These are phyloP conservation scores for Hemisphaericaspora xylofermentans DNA, from an alignment of 1,139 yeast species.

Conservation along the genomic window DNA sequence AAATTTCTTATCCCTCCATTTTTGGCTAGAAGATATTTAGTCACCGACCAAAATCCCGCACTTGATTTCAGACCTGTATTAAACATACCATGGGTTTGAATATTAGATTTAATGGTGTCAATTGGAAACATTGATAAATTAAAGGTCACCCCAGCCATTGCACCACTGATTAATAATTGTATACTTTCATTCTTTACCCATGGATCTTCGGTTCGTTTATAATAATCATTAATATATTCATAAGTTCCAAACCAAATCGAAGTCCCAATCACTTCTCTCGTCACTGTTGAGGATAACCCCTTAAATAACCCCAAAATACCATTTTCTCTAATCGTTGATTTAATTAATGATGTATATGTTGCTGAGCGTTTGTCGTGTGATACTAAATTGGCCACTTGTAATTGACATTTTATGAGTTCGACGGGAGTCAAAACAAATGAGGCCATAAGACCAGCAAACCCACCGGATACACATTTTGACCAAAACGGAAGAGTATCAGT, in stretches of 20 bases:
- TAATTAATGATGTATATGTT: slow-evolving; percentile 35
- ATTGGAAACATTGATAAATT: slow-evolving; percentile 83
- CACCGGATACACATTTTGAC: slow-evolving; percentile 63
- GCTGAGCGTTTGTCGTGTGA: slow-evolving; percentile 7
- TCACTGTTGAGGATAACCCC: slow-evolving; percentile 81
- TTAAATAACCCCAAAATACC: slow-evolving; percentile 71
- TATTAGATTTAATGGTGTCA: slow-evolving; percentile 84
- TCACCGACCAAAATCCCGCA: slow-evolving; percentile 34
- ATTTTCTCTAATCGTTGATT: slow-evolving; percentile 40
- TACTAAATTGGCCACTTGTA: slow-evolving; percentile 68
- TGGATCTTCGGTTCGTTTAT: slow-evolving; percentile 25
- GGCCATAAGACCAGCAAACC: slow-evolving; percentile 78
- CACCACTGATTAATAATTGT: slow-evolving; percentile 74
- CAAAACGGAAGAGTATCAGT: slow-evolving; percentile 33
- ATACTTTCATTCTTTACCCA: slow-evolving; percentile 37
- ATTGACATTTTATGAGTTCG: slow-evolving; percentile 81
- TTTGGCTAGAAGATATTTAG: slow-evolving; percentile 31
- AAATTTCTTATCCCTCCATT: slow-evolving; percentile 65
- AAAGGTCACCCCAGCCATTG: slow-evolving; percentile 80
- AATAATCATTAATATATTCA: slow-evolving; percentile 50
- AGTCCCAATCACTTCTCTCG: slow-evolving; percentile 87
- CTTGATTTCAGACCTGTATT: slow-evolving; percentile 14
- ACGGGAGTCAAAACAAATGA: slow-evolving; percentile 87
- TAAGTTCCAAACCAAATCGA: slow-evolving; percentile 94
- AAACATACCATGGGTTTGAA: slow-evolving; percentile 62